Conservation (phyloP, 1,284 basidiomycete species). For the Ceratobasidium sp. region DNA sequence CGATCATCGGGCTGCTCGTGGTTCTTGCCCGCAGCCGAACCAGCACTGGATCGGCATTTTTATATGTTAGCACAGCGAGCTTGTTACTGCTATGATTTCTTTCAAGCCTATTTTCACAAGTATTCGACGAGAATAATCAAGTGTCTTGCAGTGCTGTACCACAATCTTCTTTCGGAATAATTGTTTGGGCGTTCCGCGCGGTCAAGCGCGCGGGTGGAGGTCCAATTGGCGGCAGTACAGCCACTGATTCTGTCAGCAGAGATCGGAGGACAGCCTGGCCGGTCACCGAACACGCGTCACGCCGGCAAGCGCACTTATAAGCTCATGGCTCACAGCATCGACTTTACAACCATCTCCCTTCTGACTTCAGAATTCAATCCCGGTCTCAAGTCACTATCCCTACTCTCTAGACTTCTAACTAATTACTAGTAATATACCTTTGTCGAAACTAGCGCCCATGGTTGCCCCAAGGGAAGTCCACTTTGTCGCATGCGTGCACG, state of each 20-base stretch:
- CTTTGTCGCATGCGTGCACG: conserved; percentile 80
- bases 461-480: conserved; percentile 57
- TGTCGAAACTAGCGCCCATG: conserved; percentile 2
- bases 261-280: neutral
- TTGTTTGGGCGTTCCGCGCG: neutral
- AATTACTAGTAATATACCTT: conserved; percentile 7
- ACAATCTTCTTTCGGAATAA: neutral
- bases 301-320: neutral
- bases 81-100: no score
- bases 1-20: conserved; percentile 14
- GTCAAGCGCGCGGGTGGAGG: neutral
- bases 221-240: neutral
- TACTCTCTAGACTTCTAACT: conserved; percentile 10
- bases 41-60: conserved; percentile 5
- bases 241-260: conserved; percentile 1
- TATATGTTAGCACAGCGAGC: neutral
- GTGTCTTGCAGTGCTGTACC: neutral
- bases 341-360: neutral
- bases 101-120: no score
- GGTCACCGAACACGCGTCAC: conserved; percentile 24
- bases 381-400: neutral
- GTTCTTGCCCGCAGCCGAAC: conserved; percentile 9
- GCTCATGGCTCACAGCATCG: neutral
- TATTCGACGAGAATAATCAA: neutral
- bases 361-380: neutral